Evolutionary conservation across 192 early-diverging fungal species (phyloP), one percentile per base, ranked within the genome.

Genomic region (Rhizophagus prolifer): DNA sequence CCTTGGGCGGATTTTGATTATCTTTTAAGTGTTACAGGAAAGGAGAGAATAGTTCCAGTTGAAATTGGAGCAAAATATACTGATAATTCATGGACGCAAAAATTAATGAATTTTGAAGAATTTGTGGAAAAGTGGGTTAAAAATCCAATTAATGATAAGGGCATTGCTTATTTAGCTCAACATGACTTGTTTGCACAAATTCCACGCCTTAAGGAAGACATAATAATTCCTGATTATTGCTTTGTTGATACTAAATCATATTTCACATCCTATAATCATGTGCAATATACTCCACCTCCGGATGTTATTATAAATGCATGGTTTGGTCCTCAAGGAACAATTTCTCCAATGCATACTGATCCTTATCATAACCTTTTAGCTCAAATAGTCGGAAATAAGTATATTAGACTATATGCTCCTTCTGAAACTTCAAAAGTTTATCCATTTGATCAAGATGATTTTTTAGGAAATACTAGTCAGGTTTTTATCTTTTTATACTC

Each of bases 341-440:
- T 95, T 0, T 94, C 96, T 8, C 95, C 96, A 0, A 82, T 96
- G 76, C 96, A 97, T 72, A 89, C 87, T 6, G 96, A 97, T 70
- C 87, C 88, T 3, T 88, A 91, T 69, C 85, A 95, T 66, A 97
- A 97, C 70, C 70, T 96, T 46, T 88, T 96, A 75, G 91, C 90
- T 2, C 96, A 97, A 81, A 91, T 95, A 3, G 91, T 92, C 12
- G 96, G 96, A 0, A 79, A 77, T 70, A 97, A 97, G 69, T 92
- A 94, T 70, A 76, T 97, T 50, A 82, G 89, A 26, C 80, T 96
- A 21, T 94, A 93, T 76, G 36, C 85, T 4, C 95, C 94, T 2
- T 58, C 66, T 9, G 85, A 95, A 75, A 82, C 89, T 13, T 16
- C 65, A 0, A 85, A 80, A 9, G 50, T 95, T 8, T 97, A 96